These are phyloP conservation scores for Colletotrichum tropicicola DNA, from an alignment of 2,329 filamentous ascomycete genomes.

Conservation along the genomic window DNA sequence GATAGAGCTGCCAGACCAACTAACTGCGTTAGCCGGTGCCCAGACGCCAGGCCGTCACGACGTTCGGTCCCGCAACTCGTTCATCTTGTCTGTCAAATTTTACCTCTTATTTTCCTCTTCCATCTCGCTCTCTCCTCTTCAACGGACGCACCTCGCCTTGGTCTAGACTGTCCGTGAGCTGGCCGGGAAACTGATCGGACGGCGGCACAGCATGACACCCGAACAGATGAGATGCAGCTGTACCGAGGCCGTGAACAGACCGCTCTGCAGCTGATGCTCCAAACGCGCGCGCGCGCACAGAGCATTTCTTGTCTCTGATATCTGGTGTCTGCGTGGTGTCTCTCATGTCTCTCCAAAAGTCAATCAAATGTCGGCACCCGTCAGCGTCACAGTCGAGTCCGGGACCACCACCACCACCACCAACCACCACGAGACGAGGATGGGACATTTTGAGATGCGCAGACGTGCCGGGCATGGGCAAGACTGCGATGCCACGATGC, in stretches of 20 bases:
- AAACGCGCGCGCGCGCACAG: no score
- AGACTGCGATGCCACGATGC: no score
- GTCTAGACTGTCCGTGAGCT: not conserved
- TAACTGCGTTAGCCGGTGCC: not conserved
- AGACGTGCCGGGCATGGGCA: no score
- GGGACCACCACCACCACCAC: no score
- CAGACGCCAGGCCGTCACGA: not conserved
- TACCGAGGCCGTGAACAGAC: not conserved
- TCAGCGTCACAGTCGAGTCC: slow-evolving; percentile 3
- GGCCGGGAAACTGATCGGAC: not conserved
- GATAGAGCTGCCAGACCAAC: not conserved
- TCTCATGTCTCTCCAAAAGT: not conserved
- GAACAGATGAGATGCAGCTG: no score
- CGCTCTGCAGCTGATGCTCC: not conserved
- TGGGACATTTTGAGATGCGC: no score
- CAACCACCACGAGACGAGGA: not conserved
- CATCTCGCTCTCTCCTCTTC: not conserved
- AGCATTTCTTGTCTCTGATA: no score
- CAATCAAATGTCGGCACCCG: not conserved
- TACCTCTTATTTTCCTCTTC: not conserved
- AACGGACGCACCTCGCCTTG: not conserved
- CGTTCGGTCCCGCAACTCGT: slow-evolving; percentile 8
- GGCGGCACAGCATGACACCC: no score
- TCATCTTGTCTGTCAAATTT: not conserved
- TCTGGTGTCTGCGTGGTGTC: not conserved